phyloP scores from a whole-genome alignment of 2,329 filamentous ascomycete species.

The Aureobasidium melanogenum region DNA sequence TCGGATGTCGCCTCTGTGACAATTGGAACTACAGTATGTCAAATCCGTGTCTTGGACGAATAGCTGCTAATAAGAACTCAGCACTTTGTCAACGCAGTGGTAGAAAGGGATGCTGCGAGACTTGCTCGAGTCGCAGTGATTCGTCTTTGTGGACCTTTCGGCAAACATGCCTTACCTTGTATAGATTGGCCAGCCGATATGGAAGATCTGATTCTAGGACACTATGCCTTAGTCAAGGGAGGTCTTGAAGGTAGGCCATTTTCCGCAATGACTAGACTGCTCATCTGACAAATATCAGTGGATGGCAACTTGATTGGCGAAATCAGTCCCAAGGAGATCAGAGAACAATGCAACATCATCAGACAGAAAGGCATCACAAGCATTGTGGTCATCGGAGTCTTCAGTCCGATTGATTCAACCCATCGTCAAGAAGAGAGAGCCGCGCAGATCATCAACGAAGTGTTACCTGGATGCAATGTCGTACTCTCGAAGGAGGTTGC shows the following conservation, averaged over 20 bases:
- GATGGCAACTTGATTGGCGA: slow-evolving; percentile 11
- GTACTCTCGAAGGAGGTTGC: slow-evolving; percentile 7
- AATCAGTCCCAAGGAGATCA: slow-evolving; percentile 1
- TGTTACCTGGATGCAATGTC: not conserved
- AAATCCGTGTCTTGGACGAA: no score
- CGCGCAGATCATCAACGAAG: not conserved
- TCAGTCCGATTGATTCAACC: slow-evolving; percentile 9
- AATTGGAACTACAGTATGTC: slow-evolving; percentile 3
- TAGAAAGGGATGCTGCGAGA: slow-evolving; percentile 4
- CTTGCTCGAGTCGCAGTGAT: slow-evolving; percentile 3
- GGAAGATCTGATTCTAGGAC: slow-evolving; percentile 38
- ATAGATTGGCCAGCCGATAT: slow-evolving; percentile 40
- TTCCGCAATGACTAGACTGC: no score
- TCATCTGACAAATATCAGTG: not conserved
- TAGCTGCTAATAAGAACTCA: not conserved
- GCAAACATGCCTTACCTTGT: slow-evolving; percentile 42
- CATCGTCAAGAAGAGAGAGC: slow-evolving; percentile 11
- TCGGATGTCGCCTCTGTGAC: slow-evolving; percentile 2
- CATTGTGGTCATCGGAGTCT: slow-evolving; percentile 8
- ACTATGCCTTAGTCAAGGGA: slow-evolving; percentile 26
- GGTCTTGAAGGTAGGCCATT: slow-evolving; percentile 16
- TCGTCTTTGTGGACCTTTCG: slow-evolving; percentile 32
- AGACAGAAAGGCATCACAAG: slow-evolving; percentile 4
- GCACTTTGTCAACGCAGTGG: slow-evolving; percentile 10
- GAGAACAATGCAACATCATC: slow-evolving; percentile 1